Evolutionary conservation across 2,329 filamentous ascomycete species (phyloP).

Genomic region (Teratosphaeria zuluensis): DNA sequence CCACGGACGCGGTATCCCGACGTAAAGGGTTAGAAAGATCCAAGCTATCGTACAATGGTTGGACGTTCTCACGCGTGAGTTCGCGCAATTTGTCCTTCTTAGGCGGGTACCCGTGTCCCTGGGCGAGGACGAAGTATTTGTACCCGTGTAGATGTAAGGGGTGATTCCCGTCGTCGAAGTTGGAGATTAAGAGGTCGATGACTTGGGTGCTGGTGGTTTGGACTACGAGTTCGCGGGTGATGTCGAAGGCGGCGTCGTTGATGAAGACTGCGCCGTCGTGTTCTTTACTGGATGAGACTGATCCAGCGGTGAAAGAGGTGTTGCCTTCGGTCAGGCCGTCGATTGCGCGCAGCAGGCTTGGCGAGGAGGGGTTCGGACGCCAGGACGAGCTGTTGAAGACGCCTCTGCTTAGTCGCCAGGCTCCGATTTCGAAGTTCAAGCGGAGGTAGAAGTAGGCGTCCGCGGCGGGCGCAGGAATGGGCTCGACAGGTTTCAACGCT

Average conservation of each 20-base stretch:
- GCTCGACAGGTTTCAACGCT: constrained; percentile 36
- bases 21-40: constrained; percentile 35
- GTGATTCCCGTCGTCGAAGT: constrained; percentile 28
- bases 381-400: constrained; percentile 50
- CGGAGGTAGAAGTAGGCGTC: constrained; percentile 47
- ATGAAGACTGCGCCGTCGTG: constrained; percentile 14
- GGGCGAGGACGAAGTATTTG: constrained; percentile 28
- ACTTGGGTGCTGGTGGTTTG: constrained; percentile 28
- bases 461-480: constrained; percentile 36
- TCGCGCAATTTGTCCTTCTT: constrained; percentile 13
- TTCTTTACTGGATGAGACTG: background rate
- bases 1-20: constrained; percentile 45
- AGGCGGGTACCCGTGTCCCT: constrained; percentile 26
- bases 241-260: constrained; percentile 23
- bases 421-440: constrained; percentile 50
- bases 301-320: constrained; percentile 15
- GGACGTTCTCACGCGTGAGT: constrained; percentile 17
- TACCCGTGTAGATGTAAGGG: constrained; percentile 29
- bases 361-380: constrained; percentile 38
- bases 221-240: constrained; percentile 24
- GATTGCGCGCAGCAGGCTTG: constrained; percentile 43
- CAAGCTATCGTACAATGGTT: constrained; percentile 25
- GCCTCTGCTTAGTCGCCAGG: constrained; percentile 47
- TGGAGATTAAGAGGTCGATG: constrained; percentile 28
- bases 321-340: constrained; percentile 32